Conservation (phyloP, 371 early-diverging fungal species). For the Encephalitozoon intestinalis region DNA sequence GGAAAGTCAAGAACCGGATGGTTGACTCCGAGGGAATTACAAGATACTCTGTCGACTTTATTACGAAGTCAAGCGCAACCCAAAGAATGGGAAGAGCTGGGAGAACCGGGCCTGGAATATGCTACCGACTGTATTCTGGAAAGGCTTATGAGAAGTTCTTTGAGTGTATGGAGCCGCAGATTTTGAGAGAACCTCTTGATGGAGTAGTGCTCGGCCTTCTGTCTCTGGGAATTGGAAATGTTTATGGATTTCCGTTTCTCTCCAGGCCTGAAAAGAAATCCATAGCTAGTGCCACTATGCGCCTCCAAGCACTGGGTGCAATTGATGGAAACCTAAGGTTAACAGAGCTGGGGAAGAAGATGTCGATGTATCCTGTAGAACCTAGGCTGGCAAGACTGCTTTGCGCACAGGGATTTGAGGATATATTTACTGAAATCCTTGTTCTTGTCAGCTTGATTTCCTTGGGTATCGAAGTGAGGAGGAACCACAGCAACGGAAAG, state of each 20-base stretch:
- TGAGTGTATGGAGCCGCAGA: slow-evolving; percentile 79
- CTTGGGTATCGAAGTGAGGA: background rate
- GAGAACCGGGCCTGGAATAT: slow-evolving; percentile 57
- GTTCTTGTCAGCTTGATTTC: slow-evolving; percentile 11
- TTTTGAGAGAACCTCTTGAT: slow-evolving; percentile 81
- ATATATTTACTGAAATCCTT: slow-evolving; percentile 13
- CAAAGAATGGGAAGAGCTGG: slow-evolving; percentile 62
- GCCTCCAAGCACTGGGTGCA: slow-evolving; percentile 80
- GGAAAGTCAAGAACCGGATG: slow-evolving; percentile 84
- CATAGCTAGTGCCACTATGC: slow-evolving; percentile 65
- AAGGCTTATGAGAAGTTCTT: slow-evolving; percentile 65
- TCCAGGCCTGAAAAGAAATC: slow-evolving; percentile 68
- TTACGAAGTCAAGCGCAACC: slow-evolving; percentile 58
- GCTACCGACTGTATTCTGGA: slow-evolving; percentile 62
- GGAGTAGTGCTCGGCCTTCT: slow-evolving; percentile 84
- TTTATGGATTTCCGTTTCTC: slow-evolving; percentile 86
- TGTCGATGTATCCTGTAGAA: slow-evolving; percentile 94
- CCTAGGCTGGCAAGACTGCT: slow-evolving; percentile 83
- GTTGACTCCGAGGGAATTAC: slow-evolving; percentile 33
- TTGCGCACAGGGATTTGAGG: slow-evolving; percentile 24
- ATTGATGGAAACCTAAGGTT: slow-evolving; percentile 78
- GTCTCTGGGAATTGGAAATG: slow-evolving; percentile 79
- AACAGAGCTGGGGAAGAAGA: slow-evolving; percentile 84
- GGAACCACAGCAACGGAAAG: background rate
- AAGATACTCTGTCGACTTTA: slow-evolving; percentile 53